Conservation (phyloP, 495 filamentous ascomycete species). For the Penicillium samsonianum region DNA sequence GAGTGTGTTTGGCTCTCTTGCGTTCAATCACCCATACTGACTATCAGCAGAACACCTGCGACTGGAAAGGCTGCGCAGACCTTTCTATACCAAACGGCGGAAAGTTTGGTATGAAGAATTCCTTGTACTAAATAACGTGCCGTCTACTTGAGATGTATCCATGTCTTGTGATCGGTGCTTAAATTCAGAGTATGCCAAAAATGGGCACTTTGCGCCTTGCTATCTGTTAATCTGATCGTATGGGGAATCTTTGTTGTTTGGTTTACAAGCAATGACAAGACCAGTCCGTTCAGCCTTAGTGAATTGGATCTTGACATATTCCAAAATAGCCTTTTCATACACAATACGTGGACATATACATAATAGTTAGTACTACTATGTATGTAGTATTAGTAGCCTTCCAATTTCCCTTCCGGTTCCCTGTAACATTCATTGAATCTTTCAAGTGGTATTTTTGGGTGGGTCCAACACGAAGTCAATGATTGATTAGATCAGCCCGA, state of each 20-base stretch:
- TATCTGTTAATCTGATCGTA: neutral
- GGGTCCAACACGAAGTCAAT: neutral
- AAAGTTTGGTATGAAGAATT: conserved; percentile 19
- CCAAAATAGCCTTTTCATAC: no score
- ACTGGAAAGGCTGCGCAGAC: conserved; percentile 28
- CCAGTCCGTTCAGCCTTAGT: neutral
- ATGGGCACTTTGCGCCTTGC: neutral
- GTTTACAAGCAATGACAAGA: neutral
- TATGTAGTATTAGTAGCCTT: no score
- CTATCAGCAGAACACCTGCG: conserved; percentile 24
- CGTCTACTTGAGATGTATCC: neutral
- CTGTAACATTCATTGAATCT: neutral
- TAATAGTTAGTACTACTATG: no score
- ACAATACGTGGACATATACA: no score
- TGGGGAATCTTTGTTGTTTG: neutral
- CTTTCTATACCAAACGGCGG: conserved; percentile 21
- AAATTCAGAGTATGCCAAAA: neutral
- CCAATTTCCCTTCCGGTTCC: neutral
- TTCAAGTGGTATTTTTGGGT: neutral
- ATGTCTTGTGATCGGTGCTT: neutral
- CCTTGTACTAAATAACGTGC: neutral
- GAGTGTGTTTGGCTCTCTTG: conserved; percentile 15
- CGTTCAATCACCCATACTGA: neutral
- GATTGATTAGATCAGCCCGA: conserved; percentile 18
- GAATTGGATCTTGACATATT: neutral